phyloP scores from a whole-genome alignment of 257 asterid genomes.

The Coffea canephora region DNA sequence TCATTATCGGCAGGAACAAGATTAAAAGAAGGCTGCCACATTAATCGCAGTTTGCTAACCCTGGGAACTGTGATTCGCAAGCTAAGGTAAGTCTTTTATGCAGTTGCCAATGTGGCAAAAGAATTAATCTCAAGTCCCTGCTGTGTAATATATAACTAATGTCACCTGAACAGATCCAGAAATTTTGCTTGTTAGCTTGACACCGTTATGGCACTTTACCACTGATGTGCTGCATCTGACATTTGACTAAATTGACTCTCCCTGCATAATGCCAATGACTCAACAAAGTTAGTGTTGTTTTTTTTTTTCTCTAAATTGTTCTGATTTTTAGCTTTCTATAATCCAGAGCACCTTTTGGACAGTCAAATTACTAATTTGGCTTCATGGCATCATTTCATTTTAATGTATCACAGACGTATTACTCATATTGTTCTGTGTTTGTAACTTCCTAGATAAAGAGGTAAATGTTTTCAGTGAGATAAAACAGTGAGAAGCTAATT shows the following conservation, averaged over 20 bases:
- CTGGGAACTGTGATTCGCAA: constrained; percentile 93
- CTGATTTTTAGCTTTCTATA: not conserved
- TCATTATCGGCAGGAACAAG: constrained; percentile 86
- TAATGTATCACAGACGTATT: not conserved
- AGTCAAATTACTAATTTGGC: not conserved
- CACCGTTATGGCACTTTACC: not conserved
- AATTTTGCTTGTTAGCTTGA: not conserved
- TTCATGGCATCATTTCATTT: not conserved
- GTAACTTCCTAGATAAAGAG: not conserved
- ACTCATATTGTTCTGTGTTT: not conserved
- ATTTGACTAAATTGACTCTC: not conserved
- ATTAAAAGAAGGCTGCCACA: constrained; percentile 96
- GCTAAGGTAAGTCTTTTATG: constrained; percentile 52
- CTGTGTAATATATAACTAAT: not conserved
- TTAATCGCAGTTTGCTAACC: constrained; percentile 90
- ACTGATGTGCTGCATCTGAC: not conserved
- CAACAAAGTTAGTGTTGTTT: not conserved
- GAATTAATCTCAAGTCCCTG: not conserved
- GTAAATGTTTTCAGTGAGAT: not conserved
- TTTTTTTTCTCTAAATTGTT: not conserved
- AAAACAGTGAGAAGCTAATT: not conserved
- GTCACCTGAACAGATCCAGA: not conserved
- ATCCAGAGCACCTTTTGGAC: not conserved
- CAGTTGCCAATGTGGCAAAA: not conserved
- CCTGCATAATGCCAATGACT: not conserved